Evolutionary conservation across 2,329 filamentous ascomycete species (phyloP).

Genomic region (Calonectria henricotiae): DNA sequence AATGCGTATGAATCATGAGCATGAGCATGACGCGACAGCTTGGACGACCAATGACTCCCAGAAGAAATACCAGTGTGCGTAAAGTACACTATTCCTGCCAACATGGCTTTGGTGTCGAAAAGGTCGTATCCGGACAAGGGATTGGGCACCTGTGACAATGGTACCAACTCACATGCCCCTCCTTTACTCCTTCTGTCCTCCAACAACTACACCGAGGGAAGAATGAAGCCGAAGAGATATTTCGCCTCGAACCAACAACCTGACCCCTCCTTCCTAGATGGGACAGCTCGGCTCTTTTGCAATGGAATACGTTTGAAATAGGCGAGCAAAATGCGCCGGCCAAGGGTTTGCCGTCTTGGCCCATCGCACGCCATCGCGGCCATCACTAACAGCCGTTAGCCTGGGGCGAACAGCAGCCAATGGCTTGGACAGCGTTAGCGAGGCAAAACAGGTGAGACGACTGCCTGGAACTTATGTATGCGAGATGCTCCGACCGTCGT

Average conservation of each 20-base stretch:
- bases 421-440: slow-evolving; percentile 8
- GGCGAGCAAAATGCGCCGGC: background rate
- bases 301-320: slow-evolving; percentile 22
- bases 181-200: background rate
- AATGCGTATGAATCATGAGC: background rate
- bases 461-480: slow-evolving; percentile 32
- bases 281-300: slow-evolving; percentile 22
- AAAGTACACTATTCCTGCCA: too few relatives aligned
- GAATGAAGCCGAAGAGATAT: background rate
- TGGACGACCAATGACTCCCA: background rate
- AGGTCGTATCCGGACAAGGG: background rate
- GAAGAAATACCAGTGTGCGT: background rate
- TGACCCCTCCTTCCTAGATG: slow-evolving; percentile 30
- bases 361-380: slow-evolving; percentile 37
- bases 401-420: slow-evolving; percentile 21
- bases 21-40: background rate
- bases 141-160: slow-evolving; percentile 1
- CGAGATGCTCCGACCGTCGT: background rate
- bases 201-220: slow-evolving; percentile 14
- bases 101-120: background rate
- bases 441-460: slow-evolving; percentile 24
- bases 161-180: background rate
- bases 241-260: slow-evolving; percentile 7
- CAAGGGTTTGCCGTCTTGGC: slow-evolving; percentile 24
- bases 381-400: slow-evolving; percentile 36